Percentiles rank a stretch among this genome's conserved stretches.
phyloP scores from a whole-genome alignment of 331 rosid species.

The Malus hybrid region DNA sequence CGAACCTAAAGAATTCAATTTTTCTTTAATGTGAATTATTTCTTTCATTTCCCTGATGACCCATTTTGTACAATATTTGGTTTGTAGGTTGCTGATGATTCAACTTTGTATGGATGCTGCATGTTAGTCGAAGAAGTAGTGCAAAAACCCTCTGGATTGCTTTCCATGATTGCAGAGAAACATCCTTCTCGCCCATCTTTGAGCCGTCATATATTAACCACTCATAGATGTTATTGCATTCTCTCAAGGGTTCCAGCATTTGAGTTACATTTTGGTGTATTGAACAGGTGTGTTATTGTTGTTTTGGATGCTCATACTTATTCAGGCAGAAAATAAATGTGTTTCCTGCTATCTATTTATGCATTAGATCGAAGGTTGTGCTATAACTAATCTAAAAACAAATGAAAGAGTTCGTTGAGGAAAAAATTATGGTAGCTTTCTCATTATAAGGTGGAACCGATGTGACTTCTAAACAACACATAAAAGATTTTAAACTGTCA shows the following conservation, averaged over 20 bases:
- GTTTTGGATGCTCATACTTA: neutral
- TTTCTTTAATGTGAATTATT: neutral
- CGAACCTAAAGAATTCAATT: neutral
- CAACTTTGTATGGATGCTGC: constrained; percentile 93
- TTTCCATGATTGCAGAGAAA: constrained; percentile 67
- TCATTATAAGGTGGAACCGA: neutral
- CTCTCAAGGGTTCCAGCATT: constrained; percentile 88
- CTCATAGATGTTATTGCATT: constrained; percentile 91
- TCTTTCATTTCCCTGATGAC: neutral
- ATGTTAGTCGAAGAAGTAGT: constrained; percentile 92
- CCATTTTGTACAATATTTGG: constrained; percentile 2
- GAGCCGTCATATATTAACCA: constrained; percentile 74
- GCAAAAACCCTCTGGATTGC: constrained; percentile 82
- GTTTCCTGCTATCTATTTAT: neutral
- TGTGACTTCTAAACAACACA: neutral
- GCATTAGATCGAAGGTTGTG: neutral
- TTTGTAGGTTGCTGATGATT: constrained; percentile 82
- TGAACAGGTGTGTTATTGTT: constrained; percentile 60
- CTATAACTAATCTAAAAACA: neutral
- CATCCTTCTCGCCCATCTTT: constrained; percentile 45
- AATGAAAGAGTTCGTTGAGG: neutral
- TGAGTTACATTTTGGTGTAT: constrained; percentile 90
- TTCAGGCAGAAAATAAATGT: neutral
- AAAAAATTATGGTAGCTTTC: neutral
- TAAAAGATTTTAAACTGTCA: neutral